Percentiles rank a stretch among this genome's conserved stretches.
Conservation (phyloP, 441 rosid species). For the Arabidopsis hybrid region DNA sequence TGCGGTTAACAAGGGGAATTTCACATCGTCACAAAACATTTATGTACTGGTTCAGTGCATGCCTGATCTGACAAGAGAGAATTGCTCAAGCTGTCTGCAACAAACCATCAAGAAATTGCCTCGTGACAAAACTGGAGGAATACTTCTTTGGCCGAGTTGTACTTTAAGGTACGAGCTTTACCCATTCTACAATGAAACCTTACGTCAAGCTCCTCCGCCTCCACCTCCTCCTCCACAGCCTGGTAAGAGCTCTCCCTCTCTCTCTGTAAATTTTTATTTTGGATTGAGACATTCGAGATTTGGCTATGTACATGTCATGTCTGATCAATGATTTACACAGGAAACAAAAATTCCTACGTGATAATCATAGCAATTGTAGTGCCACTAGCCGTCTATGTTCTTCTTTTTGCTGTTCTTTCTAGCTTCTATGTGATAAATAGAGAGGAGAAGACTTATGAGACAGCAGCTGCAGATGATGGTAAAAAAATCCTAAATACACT, state of each 20-base stretch:
- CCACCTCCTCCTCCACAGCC: neutral
- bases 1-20: neutral
- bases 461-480: neutral
- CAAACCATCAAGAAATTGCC: neutral
- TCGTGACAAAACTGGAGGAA: neutral
- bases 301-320: neutral
- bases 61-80: conserved; percentile 27
- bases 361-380: conserved; percentile 39
- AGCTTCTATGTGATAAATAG: conserved; percentile 31
- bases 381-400: conserved; percentile 12
- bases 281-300: neutral
- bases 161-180: neutral
- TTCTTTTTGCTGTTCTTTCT: conserved; percentile 33
- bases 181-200: neutral
- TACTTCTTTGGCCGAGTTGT: neutral
- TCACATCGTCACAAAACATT: neutral
- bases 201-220: neutral
- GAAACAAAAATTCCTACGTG: neutral
- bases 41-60: conserved; percentile 26
- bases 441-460: conserved; percentile 12
- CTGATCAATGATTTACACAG: conserved; percentile 29
- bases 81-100: conserved; percentile 33
- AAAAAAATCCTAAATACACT: neutral
- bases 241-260: neutral
- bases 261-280: neutral